Base-by-base conservation (phyloP, 2,329 filamentous ascomycete species). In the Venturia effusa region DNA sequence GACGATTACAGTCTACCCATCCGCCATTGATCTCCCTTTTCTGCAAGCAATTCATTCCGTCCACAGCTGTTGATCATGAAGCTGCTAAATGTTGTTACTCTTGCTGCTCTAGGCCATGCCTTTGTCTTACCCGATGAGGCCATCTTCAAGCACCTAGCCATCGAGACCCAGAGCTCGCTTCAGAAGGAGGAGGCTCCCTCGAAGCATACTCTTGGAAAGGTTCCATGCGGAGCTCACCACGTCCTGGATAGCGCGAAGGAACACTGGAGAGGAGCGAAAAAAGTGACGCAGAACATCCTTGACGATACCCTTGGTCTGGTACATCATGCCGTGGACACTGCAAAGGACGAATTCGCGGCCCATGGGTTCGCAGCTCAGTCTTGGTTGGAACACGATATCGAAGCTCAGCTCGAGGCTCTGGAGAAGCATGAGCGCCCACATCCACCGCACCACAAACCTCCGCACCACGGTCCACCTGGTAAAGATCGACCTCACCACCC, bases 121-220 rank as follows among this genome's bases (percentile, higher is more conserved):
- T 77, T 84, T 62, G 80, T 84, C 65, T 74, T 85, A 60, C 81
- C 81, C 19, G 76, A 82, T 59, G 76, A 81, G 67, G 70, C 79
- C 63, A 73, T 81, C 24, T 76, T 81, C 66, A 73, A 75, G 54
- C 71, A 78, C 45, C 66, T 80, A 57, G 67, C 73, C 51, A 69
- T 77, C 61, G 73, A 78, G 66, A 69, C 72, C 65, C 68, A 77
- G 59, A 68, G 72, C 51, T 68, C 64, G 17, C 62, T 59, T 30
- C 22, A 59, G 19, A 43, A 51, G 19, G 30, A 39, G 24, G 62
- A 41, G 64, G 15, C 64, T 27, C 69, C 73, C 2, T 27, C 4
- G 15, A 55, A 55, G 48, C 48, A 55, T 55, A 27, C 48, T 66
- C 66, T 72, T 66, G 70, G 74, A 34, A 70, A 67, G 60, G 55